Conservation (phyloP, 192 early-diverging fungal genomes). For the Gonapodya prolifera region DNA sequence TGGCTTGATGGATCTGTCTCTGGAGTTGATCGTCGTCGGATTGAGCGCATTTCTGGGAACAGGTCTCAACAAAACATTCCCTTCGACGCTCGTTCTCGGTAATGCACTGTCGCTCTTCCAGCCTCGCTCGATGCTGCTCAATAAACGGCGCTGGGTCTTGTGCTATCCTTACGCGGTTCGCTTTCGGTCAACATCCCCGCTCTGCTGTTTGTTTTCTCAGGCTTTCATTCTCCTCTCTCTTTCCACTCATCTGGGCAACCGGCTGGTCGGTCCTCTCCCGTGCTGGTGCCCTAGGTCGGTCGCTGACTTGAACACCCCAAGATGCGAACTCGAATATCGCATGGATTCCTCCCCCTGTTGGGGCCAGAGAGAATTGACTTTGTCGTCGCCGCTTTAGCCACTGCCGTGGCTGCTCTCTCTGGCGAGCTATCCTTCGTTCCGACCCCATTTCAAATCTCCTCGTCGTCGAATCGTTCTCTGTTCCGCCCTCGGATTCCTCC, state of each 20-base stretch:
- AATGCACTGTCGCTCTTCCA: background rate
- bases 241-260: background rate
- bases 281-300: background rate
- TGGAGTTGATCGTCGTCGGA: background rate
- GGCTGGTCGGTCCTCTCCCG: background rate
- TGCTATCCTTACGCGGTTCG: background rate
- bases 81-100: background rate
- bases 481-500: background rate
- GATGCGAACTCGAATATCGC: background rate
- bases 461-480: background rate
- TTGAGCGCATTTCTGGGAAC: background rate
- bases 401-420: background rate
- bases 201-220: background rate
- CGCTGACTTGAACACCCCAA: background rate
- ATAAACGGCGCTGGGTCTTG: background rate
- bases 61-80: background rate
- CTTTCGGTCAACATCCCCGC: background rate
- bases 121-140: background rate
- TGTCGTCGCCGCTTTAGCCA: background rate
- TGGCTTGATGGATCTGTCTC: background rate
- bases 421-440: background rate
- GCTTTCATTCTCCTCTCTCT: background rate
- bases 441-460: background rate
- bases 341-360: background rate
- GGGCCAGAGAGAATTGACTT: background rate